Evolutionary conservation across 169 alveolate genomes (phyloP), one percentile per base, ranked within the genome.

Genomic region (Eimeria tenella): DNA sequence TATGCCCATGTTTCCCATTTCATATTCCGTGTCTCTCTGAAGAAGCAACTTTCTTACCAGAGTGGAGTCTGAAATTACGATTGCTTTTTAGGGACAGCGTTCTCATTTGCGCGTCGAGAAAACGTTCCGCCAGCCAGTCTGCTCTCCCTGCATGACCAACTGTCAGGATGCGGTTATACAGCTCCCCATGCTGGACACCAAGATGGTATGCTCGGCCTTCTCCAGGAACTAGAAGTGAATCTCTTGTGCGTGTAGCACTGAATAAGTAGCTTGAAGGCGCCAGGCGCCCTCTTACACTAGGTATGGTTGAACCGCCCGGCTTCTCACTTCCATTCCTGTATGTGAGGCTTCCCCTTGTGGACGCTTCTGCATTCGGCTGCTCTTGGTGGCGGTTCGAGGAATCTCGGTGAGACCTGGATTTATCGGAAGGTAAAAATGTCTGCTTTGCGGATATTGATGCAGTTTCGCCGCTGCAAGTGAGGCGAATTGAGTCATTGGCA

Each of bases 141-240:
- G 96, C 96, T 19, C 96, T 53, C 56, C 86, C 94, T 25, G 82
- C 75, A 68, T 86, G 91, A 8, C 96, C 96, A 11, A 94, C 96
- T 3, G 95, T 90, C 11, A 94, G 71, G 19, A 94, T 87, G 13
- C 96, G 86, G 82, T 42, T 52, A n/a, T 88, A 23, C 25, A 94
- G 60, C 68, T 94, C 96, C 15, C 95, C 95, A 21, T 73, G 77
- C 63, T 93, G 84, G 58, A 73, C 94, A 10, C 95, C 95, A 68
- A 93, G 84, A 52, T 93, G 95, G 68, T 93, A 93, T 49, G 93
- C 93, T 4, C 93, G 68, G n/a, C 95, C 95, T 31, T 93, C 91
- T 49, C 91, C 93, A 52, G 95, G 95, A 31, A 88, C 87, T 93
- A 79, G 89, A 0, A 93, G 93, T 13, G 87, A 71, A 53, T 93